Base-by-base conservation (phyloP, 2,329 filamentous ascomycete species). In the Thielaviopsis euricoi region DNA sequence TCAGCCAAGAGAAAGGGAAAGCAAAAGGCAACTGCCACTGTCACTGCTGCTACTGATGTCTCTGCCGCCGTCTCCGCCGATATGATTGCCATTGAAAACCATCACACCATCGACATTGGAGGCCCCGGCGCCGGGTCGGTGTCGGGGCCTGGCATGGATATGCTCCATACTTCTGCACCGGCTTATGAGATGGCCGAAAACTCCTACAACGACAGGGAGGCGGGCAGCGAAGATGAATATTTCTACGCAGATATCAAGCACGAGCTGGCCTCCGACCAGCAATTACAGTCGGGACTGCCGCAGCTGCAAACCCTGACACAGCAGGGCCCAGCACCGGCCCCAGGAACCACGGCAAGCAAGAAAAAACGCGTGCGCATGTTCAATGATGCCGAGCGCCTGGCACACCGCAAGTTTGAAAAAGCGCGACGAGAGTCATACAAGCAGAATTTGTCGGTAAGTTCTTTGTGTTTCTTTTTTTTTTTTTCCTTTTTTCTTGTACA, bases 351-450 rank as follows among this genome's bases (percentile, higher is more conserved):
- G 25, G 25, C 26, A 17, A 12, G 17, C 49, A 52, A 52, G 43
- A 71, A 67, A 62, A 71, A 71, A 58, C 65, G 69, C 12, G 63
- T 70, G 21, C 65, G 70, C 17, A 68, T 70, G 62, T 71, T 71
- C 61, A 72, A 71, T 1, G 67, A 69, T 7, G 65, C 71, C 54
- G 71, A 73, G 56, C 70, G 71, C 10, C 71, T 71, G 3, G 67
- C 68, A 6, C 71, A 73, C 61, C 67, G 70, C 0, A 65, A 69
- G 7, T 72, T 73, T 60, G 71, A 73, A 56, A 69, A 68, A 61
- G 68, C 66, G 4, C 68, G 71, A 13, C 66, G 71, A 23, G 71
- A 73, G 60, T 68, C 70, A 0, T 73, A 73, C 63, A 70, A 53
- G 37, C 37, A 40, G 15, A 37, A 37, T 53, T 3, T 33, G 52